phyloP scores from a whole-genome alignment of 176 grass and related monocot genomes.

The Panicum miliaceum region DNA sequence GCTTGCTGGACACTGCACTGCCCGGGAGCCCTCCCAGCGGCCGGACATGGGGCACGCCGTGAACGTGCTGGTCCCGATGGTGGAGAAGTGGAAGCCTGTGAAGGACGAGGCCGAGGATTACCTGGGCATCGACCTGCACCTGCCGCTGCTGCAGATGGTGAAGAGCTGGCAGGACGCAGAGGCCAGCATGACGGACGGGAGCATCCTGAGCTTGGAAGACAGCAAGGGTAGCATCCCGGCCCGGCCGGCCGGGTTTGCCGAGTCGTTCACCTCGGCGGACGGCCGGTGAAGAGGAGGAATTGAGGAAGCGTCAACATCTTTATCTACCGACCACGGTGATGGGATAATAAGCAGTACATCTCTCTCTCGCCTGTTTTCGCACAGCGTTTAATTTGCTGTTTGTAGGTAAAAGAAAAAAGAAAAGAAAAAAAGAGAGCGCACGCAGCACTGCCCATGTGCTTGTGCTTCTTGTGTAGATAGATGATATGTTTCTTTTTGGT shows the following conservation, averaged over 20 bases:
- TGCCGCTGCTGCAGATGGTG: slow-evolving; percentile 92
- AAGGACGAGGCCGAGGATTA: slow-evolving; percentile 83
- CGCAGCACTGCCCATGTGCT: slow-evolving; percentile 37
- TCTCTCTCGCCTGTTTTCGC: slow-evolving; percentile 28
- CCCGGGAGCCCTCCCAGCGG: slow-evolving; percentile 74
- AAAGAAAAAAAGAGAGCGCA: slow-evolving; percentile 21
- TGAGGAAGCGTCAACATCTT: neutral
- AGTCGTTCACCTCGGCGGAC: slow-evolving; percentile 92
- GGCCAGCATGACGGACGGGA: slow-evolving; percentile 56
- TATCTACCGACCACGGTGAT: neutral
- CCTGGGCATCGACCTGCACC: slow-evolving; percentile 86
- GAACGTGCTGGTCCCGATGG: slow-evolving; percentile 72
- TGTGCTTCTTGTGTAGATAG: slow-evolving; percentile 51
- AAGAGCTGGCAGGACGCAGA: slow-evolving; percentile 93
- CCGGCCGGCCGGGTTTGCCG: slow-evolving; percentile 81
- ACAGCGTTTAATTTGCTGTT: neutral
- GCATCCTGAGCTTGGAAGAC: slow-evolving; percentile 76
- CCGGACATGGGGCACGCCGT: slow-evolving; percentile 92
- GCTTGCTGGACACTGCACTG: slow-evolving; percentile 82
- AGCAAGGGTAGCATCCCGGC: slow-evolving; percentile 98
- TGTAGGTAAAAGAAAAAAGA: slow-evolving; percentile 25
- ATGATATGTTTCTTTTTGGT: neutral
- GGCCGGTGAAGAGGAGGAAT: slow-evolving; percentile 70
- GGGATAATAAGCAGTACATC: slow-evolving; percentile 50
- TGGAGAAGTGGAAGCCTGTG: slow-evolving; percentile 88